A percentile compares a stretch with the other conserved stretches of the same genome.
Conservation (phyloP, 805 yeast genomes). For the Kazachstania bromeliacearum region DNA sequence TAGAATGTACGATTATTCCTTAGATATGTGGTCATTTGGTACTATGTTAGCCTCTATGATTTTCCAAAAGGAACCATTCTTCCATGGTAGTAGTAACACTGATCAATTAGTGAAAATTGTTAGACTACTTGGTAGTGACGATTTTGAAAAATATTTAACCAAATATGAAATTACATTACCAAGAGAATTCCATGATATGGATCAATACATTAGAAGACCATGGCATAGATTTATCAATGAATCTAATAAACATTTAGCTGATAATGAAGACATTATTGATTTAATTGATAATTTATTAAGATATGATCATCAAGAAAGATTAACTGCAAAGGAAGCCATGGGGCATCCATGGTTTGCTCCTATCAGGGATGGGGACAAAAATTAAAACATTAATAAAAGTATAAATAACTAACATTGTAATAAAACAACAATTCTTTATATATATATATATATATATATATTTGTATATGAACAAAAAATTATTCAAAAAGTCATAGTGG, state of each 20-base stretch:
- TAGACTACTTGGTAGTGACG: slow-evolving; percentile 79
- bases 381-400: background rate
- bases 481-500: no score
- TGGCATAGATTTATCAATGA: slow-evolving; percentile 72
- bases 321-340: slow-evolving; percentile 86
- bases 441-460: no score
- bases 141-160: slow-evolving; percentile 53
- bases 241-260: slow-evolving; percentile 53
- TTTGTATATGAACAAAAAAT: no score
- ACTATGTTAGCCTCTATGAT: slow-evolving; percentile 87
- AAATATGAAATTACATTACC: slow-evolving; percentile 68
- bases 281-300: slow-evolving; percentile 69
- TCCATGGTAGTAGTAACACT: slow-evolving; percentile 82
- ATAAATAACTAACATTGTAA: slow-evolving; percentile 1
- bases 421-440: background rate
- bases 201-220: slow-evolving; percentile 68
- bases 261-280: slow-evolving; percentile 65
- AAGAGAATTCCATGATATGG: slow-evolving; percentile 69
- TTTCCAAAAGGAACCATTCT: slow-evolving; percentile 85
- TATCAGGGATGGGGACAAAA: slow-evolving; percentile 13
- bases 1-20: slow-evolving; percentile 81
- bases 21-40: slow-evolving; percentile 91
- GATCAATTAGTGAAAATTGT: slow-evolving; percentile 89
- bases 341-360: slow-evolving; percentile 38
- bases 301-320: slow-evolving; percentile 81